phyloP scores from a whole-genome alignment of 2,329 filamentous ascomycete genomes.

The Colletotrichum brevisporum region DNA sequence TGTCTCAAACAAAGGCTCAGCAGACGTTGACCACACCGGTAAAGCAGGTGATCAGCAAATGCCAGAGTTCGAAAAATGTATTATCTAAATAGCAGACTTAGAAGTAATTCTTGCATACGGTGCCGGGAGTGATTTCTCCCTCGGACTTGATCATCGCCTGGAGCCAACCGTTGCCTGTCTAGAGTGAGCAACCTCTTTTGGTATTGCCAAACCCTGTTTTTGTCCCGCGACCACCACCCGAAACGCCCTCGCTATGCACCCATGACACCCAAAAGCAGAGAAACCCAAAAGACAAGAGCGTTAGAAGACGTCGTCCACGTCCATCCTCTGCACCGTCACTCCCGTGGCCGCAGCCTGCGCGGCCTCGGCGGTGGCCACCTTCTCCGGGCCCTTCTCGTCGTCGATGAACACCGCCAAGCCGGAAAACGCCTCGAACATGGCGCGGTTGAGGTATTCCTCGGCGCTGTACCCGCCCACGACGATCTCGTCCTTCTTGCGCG shows the following conservation, averaged over 20 bases:
- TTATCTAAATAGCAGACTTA: constrained; percentile 40
- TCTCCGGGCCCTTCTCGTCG: constrained; percentile 74
- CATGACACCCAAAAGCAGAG: constrained; percentile 6
- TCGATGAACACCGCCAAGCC: constrained; percentile 89
- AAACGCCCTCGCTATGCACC: constrained; percentile 49
- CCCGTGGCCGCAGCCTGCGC: constrained; percentile 52
- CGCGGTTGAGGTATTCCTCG: constrained; percentile 83
- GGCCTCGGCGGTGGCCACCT: constrained; percentile 51
- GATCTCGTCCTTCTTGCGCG: constrained; percentile 75
- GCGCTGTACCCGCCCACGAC: constrained; percentile 87
- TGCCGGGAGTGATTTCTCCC: background rate
- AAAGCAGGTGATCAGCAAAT: constrained; percentile 1
- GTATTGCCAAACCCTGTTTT: background rate
- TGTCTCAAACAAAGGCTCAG: constrained; percentile 19
- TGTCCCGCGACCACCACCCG: constrained; percentile 5
- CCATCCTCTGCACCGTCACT: constrained; percentile 57
- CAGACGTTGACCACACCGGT: constrained; percentile 4
- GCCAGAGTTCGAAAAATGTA: constrained; percentile 35
- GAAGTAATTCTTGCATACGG: constrained; percentile 39
- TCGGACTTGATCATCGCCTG: background rate
- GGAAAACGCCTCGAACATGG: constrained; percentile 90
- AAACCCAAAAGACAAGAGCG: constrained; percentile 15
- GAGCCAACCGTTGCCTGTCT: background rate
- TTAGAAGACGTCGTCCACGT: constrained; percentile 57
- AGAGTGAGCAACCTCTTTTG: background rate